Conservation (phyloP, 768 basidiomycete genomes). For the Xanthoconium stramineum region DNA sequence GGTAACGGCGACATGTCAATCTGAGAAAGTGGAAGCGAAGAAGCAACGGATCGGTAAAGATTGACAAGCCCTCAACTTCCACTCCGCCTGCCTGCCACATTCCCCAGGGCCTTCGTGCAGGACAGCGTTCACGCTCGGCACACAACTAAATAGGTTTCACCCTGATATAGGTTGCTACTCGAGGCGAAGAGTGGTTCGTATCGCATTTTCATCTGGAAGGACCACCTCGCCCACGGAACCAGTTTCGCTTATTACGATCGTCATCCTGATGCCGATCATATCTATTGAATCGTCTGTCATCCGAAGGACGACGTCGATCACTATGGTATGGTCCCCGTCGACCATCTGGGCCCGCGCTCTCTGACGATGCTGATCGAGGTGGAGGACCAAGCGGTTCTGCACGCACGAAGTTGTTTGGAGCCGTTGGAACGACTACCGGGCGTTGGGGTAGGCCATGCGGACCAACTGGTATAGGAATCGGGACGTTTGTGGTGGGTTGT, state of each 20-base stretch:
- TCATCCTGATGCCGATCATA: slow-evolving; percentile 10
- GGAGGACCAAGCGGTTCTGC: slow-evolving; percentile 18
- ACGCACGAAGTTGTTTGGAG: slow-evolving; percentile 12
- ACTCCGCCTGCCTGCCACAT: not conserved
- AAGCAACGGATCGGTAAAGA: not conserved
- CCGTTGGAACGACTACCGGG: not conserved
- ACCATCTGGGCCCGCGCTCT: slow-evolving; percentile 12
- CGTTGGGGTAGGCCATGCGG: slow-evolving; percentile 19
- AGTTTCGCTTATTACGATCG: slow-evolving; percentile 4
- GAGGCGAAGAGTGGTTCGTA: not conserved
- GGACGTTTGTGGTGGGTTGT: not conserved
- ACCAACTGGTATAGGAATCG: not conserved
- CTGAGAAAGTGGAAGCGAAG: not conserved
- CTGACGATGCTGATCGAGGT: slow-evolving; percentile 17
- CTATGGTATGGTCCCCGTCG: slow-evolving; percentile 18
- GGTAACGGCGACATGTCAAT: not conserved
- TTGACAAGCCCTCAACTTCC: not conserved
- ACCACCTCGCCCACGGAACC: slow-evolving; percentile 11
- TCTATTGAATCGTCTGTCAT: slow-evolving; percentile 16
- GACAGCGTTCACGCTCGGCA: not conserved
- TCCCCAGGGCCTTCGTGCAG: not conserved
- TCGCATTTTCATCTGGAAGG: not conserved
- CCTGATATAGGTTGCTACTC: not conserved
- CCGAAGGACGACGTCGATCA: slow-evolving; percentile 13
- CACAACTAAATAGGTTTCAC: not conserved